A percentile compares a stretch with the other conserved stretches of the same genome.
Evolutionary conservation across 352 stramenopile species (phyloP).

Genomic region (Pythium plurisporium): DNA sequence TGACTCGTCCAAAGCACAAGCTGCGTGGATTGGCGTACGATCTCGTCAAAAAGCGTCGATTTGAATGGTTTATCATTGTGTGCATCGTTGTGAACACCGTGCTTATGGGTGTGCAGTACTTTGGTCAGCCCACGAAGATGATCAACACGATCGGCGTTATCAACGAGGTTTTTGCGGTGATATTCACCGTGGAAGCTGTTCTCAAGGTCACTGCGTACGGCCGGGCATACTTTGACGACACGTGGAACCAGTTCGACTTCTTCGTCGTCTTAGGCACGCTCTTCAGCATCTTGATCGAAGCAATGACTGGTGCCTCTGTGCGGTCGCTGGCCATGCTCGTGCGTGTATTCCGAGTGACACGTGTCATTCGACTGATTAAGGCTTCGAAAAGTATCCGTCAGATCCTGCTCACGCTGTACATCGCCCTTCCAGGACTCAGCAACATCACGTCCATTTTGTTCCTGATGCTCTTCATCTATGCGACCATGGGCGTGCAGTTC

Average conservation of each 20-base stretch:
- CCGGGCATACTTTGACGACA: conserved; percentile 76
- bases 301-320: conserved; percentile 48
- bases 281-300: conserved; percentile 52
- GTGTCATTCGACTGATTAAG: conserved; percentile 80
- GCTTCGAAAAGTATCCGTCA: conserved; percentile 84
- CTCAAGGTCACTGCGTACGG: conserved; percentile 85
- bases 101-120: conserved; percentile 85
- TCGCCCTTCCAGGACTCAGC: conserved; percentile 80
- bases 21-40: conserved; percentile 62
- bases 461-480: conserved; percentile 93
- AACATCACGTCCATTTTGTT: conserved; percentile 92
- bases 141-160: conserved; percentile 48
- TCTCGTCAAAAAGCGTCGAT: conserved; percentile 55
- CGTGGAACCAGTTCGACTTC: conserved; percentile 90
- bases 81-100: conserved; percentile 90
- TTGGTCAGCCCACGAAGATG: conserved; percentile 68
- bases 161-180: conserved; percentile 83
- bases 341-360: conserved; percentile 87
- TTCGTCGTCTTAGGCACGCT: conserved; percentile 70
- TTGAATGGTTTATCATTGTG: conserved; percentile 87
- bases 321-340: conserved; percentile 84
- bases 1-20: conserved; percentile 44
- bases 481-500: conserved; percentile 90
- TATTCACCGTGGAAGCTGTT: conserved; percentile 88
- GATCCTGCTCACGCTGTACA: conserved; percentile 90